Evolutionary conservation across 2,329 filamentous ascomycete species (phyloP).

Genomic region (Botrytis fragariae): DNA sequence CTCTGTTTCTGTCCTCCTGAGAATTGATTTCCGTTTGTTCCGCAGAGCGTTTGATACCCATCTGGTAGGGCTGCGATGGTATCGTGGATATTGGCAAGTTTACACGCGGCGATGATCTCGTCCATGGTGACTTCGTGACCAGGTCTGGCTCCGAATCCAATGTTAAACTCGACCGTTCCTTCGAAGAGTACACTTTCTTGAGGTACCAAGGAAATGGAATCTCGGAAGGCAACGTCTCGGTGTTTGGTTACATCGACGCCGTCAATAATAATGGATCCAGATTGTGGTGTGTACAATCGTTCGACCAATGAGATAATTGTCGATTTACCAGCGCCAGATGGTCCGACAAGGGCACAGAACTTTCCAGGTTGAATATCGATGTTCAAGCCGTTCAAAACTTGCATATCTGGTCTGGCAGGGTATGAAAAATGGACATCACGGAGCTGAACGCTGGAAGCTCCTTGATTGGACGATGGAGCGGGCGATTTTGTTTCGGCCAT

Average conservation of each 20-base stretch:
- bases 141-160: constrained; percentile 54
- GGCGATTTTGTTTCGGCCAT: constrained; percentile 33
- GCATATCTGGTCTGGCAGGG: constrained; percentile 57
- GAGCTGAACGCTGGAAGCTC: constrained; percentile 48
- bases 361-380: constrained; percentile 57
- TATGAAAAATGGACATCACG: constrained; percentile 63
- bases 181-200: constrained; percentile 59
- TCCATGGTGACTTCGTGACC: constrained; percentile 50
- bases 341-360: constrained; percentile 63
- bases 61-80: constrained; percentile 60
- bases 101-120: constrained; percentile 64
- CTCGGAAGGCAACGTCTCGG: constrained; percentile 47
- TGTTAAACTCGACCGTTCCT: constrained; percentile 55
- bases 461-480: neutral
- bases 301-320: constrained; percentile 59
- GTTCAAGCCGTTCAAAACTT: constrained; percentile 55
- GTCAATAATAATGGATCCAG: constrained; percentile 29
- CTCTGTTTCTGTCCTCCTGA: constrained; percentile 79
- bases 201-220: constrained; percentile 54
- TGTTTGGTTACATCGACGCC: constrained; percentile 45
- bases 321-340: constrained; percentile 65
- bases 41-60: constrained; percentile 65
- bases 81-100: constrained; percentile 64
- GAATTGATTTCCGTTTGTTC: constrained; percentile 66
- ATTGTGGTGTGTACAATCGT: constrained; percentile 47